A percentile compares a stretch with the other conserved stretches of the same genome.
phyloP scores from a whole-genome alignment of 768 basidiomycete species.

The Lactifluus subvellereus region DNA sequence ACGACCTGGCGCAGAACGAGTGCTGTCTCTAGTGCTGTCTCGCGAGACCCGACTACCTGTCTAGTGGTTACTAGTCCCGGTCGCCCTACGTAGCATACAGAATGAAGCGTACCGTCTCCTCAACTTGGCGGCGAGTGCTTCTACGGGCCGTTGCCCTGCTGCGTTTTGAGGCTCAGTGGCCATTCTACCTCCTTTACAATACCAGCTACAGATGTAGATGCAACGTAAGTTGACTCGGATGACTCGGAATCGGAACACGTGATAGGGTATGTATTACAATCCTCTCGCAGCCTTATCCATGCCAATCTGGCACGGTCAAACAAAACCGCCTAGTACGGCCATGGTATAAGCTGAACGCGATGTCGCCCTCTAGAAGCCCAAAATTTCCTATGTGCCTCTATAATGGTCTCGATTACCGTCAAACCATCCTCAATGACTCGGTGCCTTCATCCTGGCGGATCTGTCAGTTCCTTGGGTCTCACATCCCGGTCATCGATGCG shows the following conservation, averaged over 20 bases:
- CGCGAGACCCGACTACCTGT: slow-evolving; percentile 86
- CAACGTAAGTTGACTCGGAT: not conserved
- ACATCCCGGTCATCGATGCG: too few species aligned
- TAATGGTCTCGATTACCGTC: not conserved
- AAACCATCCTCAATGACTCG: not conserved
- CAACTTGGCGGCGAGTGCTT: slow-evolving; percentile 62
- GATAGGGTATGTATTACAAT: not conserved
- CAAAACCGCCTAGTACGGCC: too few species aligned
- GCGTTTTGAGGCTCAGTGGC: slow-evolving; percentile 35
- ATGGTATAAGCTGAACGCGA: not conserved
- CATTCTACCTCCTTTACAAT: slow-evolving; percentile 32
- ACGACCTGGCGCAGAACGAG: slow-evolving; percentile 86
- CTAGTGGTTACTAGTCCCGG: slow-evolving; percentile 37
- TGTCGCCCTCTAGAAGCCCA: not conserved
- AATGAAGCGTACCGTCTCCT: slow-evolving; percentile 54
- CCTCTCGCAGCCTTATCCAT: too few species aligned
- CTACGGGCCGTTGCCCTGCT: slow-evolving; percentile 54
- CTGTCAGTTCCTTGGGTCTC: not conserved
- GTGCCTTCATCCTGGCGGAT: not conserved
- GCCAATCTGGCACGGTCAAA: too few species aligned
- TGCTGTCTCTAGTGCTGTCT: slow-evolving; percentile 85
- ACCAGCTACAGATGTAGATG: too few species aligned
- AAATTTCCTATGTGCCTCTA: not conserved
- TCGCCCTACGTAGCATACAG: slow-evolving; percentile 8
- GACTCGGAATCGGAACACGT: not conserved